Percentiles rank a stretch among this genome's conserved stretches.
Conservation (phyloP, 176 grass and related monocot species). For the Alloteropsis semialata region DNA sequence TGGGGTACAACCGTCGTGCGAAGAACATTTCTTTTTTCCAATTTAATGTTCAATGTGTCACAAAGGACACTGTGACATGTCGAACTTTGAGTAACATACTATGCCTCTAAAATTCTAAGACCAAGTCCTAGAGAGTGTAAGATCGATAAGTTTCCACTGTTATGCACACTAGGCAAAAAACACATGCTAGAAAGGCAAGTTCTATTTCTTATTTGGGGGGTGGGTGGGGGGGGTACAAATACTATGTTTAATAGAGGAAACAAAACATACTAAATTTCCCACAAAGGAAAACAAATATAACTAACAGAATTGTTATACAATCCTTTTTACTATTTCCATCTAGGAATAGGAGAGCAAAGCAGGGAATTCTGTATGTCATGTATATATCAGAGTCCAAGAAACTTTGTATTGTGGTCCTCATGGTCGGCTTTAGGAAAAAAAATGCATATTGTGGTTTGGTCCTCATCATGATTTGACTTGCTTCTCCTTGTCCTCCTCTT, state of each 20-base stretch:
- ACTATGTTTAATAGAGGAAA: not conserved
- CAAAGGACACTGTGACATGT: constrained; percentile 1
- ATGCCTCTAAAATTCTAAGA: not conserved
- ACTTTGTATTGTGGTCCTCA: constrained; percentile 19
- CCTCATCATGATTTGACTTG: constrained; percentile 41
- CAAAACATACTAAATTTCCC: not conserved
- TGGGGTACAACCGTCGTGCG: not conserved
- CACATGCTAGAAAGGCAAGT: not conserved
- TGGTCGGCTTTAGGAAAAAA: constrained; percentile 11
- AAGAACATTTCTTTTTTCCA: constrained; percentile 11
- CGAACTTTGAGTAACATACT: not conserved
- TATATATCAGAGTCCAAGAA: not conserved
- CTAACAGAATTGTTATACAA: not conserved
- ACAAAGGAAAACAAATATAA: not conserved
- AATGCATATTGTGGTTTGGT: not conserved
- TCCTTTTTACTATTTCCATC: not conserved
- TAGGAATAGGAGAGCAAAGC: not conserved
- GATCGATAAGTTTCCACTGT: not conserved
- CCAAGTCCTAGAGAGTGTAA: not conserved
- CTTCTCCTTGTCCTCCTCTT: constrained; percentile 56
- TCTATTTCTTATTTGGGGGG: not conserved
- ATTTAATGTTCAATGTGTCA: constrained; percentile 28
- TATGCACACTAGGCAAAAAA: constrained; percentile 3
- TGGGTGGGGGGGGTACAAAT: not conserved
- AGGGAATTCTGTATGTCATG: not conserved